Evolutionary conservation across 1,284 basidiomycete species (phyloP).

Genomic region (Blastosporella zonata): DNA sequence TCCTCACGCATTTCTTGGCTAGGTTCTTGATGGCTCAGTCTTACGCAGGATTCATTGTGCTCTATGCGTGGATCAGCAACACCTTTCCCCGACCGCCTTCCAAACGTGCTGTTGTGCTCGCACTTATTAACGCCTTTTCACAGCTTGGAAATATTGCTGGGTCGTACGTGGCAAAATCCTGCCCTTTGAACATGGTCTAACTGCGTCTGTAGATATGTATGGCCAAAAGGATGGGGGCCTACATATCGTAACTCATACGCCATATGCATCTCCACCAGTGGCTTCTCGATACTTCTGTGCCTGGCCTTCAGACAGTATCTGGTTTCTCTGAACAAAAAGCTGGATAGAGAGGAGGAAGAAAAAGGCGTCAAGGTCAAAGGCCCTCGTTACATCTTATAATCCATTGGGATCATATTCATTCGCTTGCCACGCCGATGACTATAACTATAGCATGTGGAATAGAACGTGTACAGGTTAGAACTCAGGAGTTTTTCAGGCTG

Average conservation of each 20-base stretch:
- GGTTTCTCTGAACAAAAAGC: slow-evolving; percentile 41
- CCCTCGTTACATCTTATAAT: slow-evolving; percentile 48
- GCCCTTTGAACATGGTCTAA: background rate
- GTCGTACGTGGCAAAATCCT: slow-evolving; percentile 48
- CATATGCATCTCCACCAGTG: slow-evolving; percentile 37
- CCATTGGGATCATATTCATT: background rate
- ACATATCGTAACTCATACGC: slow-evolving; percentile 37
- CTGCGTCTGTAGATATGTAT: slow-evolving; percentile 36
- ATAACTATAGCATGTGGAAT: background rate
- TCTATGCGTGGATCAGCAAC: slow-evolving; percentile 71
- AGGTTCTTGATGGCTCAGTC: slow-evolving; percentile 78
- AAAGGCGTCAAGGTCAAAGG: slow-evolving; percentile 37
- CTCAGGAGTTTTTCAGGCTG: background rate
- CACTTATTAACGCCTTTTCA: slow-evolving; percentile 71
- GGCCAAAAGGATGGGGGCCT: slow-evolving; percentile 40
- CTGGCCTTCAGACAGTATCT: slow-evolving; percentile 53
- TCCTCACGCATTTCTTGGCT: background rate
- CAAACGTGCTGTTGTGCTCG: slow-evolving; percentile 77
- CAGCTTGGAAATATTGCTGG: slow-evolving; percentile 74
- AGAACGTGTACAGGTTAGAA: too few species aligned
- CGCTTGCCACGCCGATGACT: background rate
- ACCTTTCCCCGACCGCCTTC: slow-evolving; percentile 64
- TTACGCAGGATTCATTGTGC: slow-evolving; percentile 67
- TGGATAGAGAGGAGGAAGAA: slow-evolving; percentile 42
- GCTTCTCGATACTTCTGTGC: slow-evolving; percentile 50